These are phyloP conservation scores for Candida loeiensis DNA, from an alignment of 805 yeast genomes.

Conservation along the genomic window DNA sequence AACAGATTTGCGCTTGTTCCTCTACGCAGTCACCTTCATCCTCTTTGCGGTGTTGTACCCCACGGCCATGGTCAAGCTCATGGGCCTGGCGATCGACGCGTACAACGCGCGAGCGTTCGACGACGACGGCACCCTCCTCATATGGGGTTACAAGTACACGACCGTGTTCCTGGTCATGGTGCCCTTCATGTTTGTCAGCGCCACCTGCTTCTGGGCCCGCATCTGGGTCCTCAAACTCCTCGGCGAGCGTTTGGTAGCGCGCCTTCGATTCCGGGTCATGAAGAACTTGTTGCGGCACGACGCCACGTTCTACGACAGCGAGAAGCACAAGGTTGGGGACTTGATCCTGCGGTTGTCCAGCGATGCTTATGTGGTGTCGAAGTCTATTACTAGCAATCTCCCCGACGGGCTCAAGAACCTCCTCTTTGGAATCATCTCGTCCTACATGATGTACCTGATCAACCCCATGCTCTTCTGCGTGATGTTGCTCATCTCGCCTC, in stretches of 20 bases:
- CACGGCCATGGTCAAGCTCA: slow-evolving; percentile 40
- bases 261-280: slow-evolving; percentile 40
- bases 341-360: slow-evolving; percentile 42
- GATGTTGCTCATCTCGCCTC: slow-evolving; percentile 44
- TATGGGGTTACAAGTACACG: slow-evolving; percentile 44
- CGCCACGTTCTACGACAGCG: slow-evolving; percentile 38
- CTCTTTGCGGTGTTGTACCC: slow-evolving; percentile 44
- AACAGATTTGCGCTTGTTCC: slow-evolving; percentile 36
- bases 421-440: slow-evolving; percentile 38
- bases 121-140: slow-evolving; percentile 36
- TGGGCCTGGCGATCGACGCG: slow-evolving; percentile 43
- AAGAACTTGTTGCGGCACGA: slow-evolving; percentile 41
- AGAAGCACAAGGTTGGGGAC: slow-evolving; percentile 45
- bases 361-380: slow-evolving; percentile 45
- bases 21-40: slow-evolving; percentile 39
- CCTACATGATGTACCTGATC: slow-evolving; percentile 44
- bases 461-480: slow-evolving; percentile 42
- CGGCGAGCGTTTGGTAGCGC: slow-evolving; percentile 44
- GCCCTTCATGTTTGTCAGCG: slow-evolving; percentile 42
- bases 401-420: slow-evolving; percentile 45
- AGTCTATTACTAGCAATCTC: slow-evolving; percentile 40
- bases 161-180: slow-evolving; percentile 41
- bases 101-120: slow-evolving; percentile 33
- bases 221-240: slow-evolving; percentile 38
- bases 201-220: slow-evolving; percentile 46